Percentiles rank a stretch among this genome's conserved stretches.
Evolutionary conservation across 2,329 filamentous ascomycete species (phyloP).

Genomic region (Scortechinia acanthostroma): DNA sequence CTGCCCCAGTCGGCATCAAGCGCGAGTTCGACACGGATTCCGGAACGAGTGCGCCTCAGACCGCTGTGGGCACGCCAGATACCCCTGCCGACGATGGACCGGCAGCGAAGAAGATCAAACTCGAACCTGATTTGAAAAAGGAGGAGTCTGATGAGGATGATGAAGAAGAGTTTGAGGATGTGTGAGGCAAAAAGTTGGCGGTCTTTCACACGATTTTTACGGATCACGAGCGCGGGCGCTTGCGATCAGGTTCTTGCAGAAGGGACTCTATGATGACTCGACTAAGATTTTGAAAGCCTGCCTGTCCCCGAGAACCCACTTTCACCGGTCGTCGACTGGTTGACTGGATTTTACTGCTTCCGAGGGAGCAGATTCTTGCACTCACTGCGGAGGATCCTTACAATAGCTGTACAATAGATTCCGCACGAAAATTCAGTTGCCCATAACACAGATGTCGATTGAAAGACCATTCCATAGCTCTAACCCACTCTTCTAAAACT

Average conservation of each 20-base stretch:
- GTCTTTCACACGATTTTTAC: neutral
- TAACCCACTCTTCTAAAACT: neutral
- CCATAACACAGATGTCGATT: no score
- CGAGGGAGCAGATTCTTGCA: no score
- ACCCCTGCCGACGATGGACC: slow-evolving; percentile 24
- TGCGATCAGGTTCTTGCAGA: neutral
- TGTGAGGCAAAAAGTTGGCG: no score
- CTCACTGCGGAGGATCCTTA: no score
- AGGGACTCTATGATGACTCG: neutral
- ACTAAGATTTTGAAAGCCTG: no score
- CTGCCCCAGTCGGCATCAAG: slow-evolving; percentile 5
- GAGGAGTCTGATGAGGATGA: slow-evolving; percentile 29
- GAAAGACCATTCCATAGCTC: no score
- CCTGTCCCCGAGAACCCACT: no score
- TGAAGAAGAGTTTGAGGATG: slow-evolving; percentile 32
- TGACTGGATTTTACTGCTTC: no score
- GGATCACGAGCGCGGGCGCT: neutral
- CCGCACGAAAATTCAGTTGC: no score
- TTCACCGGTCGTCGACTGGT: no score
- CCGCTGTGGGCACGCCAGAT: slow-evolving; percentile 7
- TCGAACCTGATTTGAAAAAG: slow-evolving; percentile 23
- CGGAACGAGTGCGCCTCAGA: slow-evolving; percentile 4
- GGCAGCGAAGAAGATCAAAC: slow-evolving; percentile 29
- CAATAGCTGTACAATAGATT: no score
- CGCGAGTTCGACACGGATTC: slow-evolving; percentile 7